phyloP scores from a whole-genome alignment of 1,284 basidiomycete genomes.

The Chondrostereum purpureum region DNA sequence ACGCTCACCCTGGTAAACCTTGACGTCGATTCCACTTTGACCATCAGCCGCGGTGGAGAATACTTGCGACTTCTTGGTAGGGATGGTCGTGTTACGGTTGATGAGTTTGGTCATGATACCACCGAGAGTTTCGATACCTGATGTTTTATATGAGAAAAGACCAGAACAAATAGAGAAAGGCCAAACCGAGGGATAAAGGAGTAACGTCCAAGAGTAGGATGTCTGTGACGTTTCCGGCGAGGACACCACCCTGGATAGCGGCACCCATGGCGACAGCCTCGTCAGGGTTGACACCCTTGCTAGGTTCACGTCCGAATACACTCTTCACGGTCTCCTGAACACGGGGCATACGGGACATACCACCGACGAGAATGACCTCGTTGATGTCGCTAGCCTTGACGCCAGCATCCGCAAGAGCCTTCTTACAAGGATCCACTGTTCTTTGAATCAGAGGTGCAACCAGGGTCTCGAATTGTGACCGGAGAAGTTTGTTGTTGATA shows the following conservation, averaged over 20 bases:
- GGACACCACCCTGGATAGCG: constrained; percentile 91
- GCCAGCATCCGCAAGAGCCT: constrained; percentile 88
- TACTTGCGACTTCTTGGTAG: constrained; percentile 98
- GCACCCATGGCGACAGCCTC: constrained; percentile 93
- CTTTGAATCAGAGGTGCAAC: constrained; percentile 81
- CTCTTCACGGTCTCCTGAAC: constrained; percentile 89
- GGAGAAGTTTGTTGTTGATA: constrained; percentile 87
- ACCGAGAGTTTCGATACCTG: constrained; percentile 91
- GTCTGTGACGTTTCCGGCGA: constrained; percentile 94
- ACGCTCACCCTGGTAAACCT: constrained; percentile 98
- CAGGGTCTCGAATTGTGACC: constrained; percentile 87
- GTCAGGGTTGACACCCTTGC: constrained; percentile 97
- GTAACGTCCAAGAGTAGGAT: constrained; percentile 96
- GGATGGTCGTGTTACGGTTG: constrained; percentile 97
- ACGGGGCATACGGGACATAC: constrained; percentile 97
- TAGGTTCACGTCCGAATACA: constrained; percentile 92
- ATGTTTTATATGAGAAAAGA: constrained; percentile 5
- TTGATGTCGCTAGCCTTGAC: constrained; percentile 90
- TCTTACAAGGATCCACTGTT: constrained; percentile 96
- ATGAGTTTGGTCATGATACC: constrained; percentile 98
- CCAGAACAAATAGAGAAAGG: neutral
- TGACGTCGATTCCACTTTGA: constrained; percentile 95
- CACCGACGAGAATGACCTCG: constrained; percentile 97
- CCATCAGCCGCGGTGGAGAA: constrained; percentile 98
- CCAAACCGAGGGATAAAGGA: constrained; percentile 82